These are phyloP conservation scores for Colletotrichum gloeosporioides DNA, from an alignment of 2,329 filamentous ascomycete genomes.

Conservation along the genomic window DNA sequence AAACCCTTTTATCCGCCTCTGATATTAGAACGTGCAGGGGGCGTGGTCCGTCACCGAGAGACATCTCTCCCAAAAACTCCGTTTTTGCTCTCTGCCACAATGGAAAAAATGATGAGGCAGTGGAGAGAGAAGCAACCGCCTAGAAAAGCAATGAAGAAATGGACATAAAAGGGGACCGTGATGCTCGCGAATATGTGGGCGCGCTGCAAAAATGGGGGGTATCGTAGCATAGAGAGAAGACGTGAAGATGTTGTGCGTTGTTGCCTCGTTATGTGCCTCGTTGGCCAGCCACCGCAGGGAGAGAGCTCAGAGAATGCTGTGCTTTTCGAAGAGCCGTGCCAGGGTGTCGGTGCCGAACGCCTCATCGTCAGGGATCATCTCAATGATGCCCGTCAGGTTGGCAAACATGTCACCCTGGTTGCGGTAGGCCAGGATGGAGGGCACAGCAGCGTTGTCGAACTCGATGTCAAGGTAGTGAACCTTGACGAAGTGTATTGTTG, in stretches of 20 bases:
- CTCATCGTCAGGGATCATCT: slow-evolving; percentile 79
- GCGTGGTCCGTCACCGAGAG: not conserved
- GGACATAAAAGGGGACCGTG: not conserved
- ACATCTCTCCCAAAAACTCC: not conserved
- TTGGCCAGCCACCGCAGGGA: not conserved
- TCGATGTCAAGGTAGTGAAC: slow-evolving; percentile 92
- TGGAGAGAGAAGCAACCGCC: not conserved
- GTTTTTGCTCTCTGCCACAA: not conserved
- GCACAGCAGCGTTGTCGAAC: slow-evolving; percentile 88
- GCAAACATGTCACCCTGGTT: slow-evolving; percentile 89
- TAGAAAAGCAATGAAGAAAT: not conserved
- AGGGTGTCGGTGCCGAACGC: slow-evolving; percentile 61
- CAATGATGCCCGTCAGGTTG: slow-evolving; percentile 84
- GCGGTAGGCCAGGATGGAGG: slow-evolving; percentile 87
- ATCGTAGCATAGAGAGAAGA: slow-evolving; percentile 22
- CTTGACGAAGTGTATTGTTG: slow-evolving; percentile 84
- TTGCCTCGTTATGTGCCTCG: not conserved
- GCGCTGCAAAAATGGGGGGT: slow-evolving; percentile 22
- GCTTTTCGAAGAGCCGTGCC: slow-evolving; percentile 55
- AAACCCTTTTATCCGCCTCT: not conserved
- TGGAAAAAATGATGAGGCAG: not conserved
- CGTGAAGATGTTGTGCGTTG: not conserved
- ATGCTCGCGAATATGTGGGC: not conserved
- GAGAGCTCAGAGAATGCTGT: slow-evolving; percentile 54
- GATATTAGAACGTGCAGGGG: not conserved